These are phyloP conservation scores for Taiwanofungus camphoratus DNA, from an alignment of 1,284 basidiomycete genomes.

Conservation along the genomic window DNA sequence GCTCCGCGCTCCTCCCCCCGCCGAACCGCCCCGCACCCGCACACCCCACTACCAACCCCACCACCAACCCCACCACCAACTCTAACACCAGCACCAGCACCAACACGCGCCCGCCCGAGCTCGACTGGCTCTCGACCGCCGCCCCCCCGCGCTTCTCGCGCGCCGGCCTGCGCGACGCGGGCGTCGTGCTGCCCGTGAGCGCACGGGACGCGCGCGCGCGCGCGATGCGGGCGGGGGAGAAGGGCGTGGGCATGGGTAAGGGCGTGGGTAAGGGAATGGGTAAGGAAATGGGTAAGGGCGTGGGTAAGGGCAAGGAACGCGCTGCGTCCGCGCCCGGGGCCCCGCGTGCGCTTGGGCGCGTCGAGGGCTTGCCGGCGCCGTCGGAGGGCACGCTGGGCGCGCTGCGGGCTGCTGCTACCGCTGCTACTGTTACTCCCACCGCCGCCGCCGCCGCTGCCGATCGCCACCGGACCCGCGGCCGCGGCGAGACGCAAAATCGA, in stretches of 20 bases:
- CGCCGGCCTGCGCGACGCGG: slow-evolving; percentile 31
- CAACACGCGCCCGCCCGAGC: slow-evolving; percentile 17
- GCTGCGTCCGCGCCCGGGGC: too few relatives aligned
- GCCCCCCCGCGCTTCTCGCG: slow-evolving; percentile 40
- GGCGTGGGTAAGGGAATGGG: neutral
- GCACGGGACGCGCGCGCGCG: slow-evolving; percentile 23
- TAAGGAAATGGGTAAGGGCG: neutral
- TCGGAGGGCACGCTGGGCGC: neutral
- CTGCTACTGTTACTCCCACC: too few relatives aligned
- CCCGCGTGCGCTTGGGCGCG: neutral
- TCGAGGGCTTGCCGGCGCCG: neutral
- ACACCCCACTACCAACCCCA: slow-evolving; percentile 6
- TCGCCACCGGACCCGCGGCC: too few relatives aligned
- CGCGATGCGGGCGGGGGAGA: slow-evolving; percentile 8
- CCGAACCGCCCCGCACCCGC: slow-evolving; percentile 3
- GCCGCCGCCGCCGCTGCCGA: too few relatives aligned
- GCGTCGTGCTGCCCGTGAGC: slow-evolving; percentile 40
- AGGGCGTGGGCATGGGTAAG: neutral
- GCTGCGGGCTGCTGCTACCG: neutral
- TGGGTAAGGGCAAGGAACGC: too few relatives aligned
- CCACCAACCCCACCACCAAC: slow-evolving; percentile 10
- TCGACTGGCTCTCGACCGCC: slow-evolving; percentile 36
- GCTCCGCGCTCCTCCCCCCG: neutral
- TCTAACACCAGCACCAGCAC: slow-evolving; percentile 14
- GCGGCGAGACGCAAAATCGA: too few relatives aligned